Base-by-base conservation (phyloP, 179 eudicot genomes). In the Beta macrorhiza region DNA sequence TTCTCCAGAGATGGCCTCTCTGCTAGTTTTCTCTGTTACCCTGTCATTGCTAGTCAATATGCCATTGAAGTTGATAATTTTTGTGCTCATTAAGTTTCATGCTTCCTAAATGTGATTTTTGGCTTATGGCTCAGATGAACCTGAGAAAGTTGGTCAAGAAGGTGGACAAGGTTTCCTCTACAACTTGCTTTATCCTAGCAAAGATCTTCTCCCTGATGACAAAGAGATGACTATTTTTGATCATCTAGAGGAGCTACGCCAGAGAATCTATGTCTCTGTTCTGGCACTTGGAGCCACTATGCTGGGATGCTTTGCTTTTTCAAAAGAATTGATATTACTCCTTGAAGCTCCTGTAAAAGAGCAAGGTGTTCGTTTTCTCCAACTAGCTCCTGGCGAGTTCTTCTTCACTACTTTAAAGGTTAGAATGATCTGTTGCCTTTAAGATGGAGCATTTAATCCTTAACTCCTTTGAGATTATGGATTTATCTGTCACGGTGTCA, bases 341-440 rank as follows among this genome's bases (percentile, higher is more conserved):
- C 98, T 95, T 77, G 97, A 95, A 88, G 92, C 93, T 84, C 99
- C 99, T 64, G 98, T 95, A 47, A 90, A 88, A 72, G 77, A 83
- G 53, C 98, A 95, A 83, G 99, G 99, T 81, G 98, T 95, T 83
- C 90, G 99, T 22, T 95, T 95, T 85, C 84, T 95, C 75, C 99
- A 95, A 78, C 87, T 95, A 83, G 97, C 91, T 76, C 99, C 98
- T 82, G 99, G 99, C 72, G 99, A 95, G 90, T 95, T 95, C 81
- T 95, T 95, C 91, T 95, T 95, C 83, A 95, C 99, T 71, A 90
- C 98, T 76, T 79, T 95, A 52, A 95, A 95, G 98, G 99, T 95
- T 59, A 86, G 87, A 63, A 12, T 75, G 77, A 4, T 62, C 72
- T 79, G 47, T n/a, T 64, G 47, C 52, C 53, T 49, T 6, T 6